phyloP scores from a whole-genome alignment of 106 monocot genomes.

The Acanthochlamys bracteata region DNA sequence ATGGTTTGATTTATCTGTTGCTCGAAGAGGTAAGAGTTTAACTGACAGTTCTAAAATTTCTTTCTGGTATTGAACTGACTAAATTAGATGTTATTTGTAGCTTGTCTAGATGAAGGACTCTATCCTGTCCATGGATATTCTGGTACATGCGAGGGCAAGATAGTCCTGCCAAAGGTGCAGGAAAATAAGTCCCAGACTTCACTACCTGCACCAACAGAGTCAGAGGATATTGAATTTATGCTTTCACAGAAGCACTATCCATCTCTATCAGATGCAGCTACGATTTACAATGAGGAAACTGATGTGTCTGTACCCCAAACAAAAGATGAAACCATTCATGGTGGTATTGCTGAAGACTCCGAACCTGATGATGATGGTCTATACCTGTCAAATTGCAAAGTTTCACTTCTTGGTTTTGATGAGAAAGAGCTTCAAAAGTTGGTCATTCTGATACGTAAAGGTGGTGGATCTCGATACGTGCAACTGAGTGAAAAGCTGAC shows the following conservation, averaged over 20 bases:
- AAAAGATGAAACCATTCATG: constrained; percentile 26
- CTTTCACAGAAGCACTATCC: constrained; percentile 41
- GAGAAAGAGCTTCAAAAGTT: constrained; percentile 47
- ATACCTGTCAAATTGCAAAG: constrained; percentile 75
- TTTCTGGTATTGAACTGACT: not conserved
- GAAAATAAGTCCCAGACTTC: constrained; percentile 31
- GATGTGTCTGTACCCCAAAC: constrained; percentile 16
- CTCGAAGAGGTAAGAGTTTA: constrained; percentile 48
- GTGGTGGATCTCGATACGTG: constrained; percentile 78
- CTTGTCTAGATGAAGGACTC: constrained; percentile 62
- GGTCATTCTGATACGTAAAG: constrained; percentile 70
- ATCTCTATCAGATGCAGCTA: constrained; percentile 35
- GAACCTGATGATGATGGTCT: constrained; percentile 76
- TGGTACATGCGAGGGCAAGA: constrained; percentile 27
- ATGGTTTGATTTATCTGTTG: constrained; percentile 77
- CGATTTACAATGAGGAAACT: constrained; percentile 10
- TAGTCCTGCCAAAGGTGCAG: constrained; percentile 39
- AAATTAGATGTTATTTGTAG: constrained; percentile 28
- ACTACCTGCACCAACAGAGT: constrained; percentile 21
- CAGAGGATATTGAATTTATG: constrained; percentile 36
- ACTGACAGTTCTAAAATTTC: too few relatives aligned
- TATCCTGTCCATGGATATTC: constrained; percentile 54
- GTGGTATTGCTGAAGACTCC: constrained; percentile 74
- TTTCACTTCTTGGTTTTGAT: constrained; percentile 67
- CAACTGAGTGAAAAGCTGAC: constrained; percentile 71